Evolutionary conservation across 805 yeast genomes (phyloP).

Genomic region (Peterozyma xylosa): DNA sequence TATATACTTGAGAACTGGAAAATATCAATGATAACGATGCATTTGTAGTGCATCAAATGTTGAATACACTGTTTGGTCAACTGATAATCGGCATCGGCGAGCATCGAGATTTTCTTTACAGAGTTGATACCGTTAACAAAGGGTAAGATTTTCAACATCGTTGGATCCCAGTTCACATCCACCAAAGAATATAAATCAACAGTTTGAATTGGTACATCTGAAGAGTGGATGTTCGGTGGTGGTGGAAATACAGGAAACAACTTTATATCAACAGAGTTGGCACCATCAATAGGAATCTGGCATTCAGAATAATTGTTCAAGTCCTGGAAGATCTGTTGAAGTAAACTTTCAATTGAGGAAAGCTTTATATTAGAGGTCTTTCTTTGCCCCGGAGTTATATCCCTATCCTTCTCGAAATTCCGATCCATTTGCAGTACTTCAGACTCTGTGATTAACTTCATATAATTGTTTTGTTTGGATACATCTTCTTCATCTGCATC

Average conservation of each 20-base stretch:
- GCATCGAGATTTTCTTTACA: constrained; percentile 62
- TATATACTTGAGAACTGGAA: constrained; percentile 86
- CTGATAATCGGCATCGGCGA: constrained; percentile 74
- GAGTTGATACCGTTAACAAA: constrained; percentile 86
- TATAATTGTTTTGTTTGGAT: constrained; percentile 16
- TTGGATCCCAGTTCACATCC: constrained; percentile 96
- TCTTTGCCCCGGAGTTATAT: constrained; percentile 15
- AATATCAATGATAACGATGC: constrained; percentile 75
- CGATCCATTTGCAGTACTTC: constrained; percentile 8
- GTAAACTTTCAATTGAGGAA: constrained; percentile 60
- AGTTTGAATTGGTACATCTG: constrained; percentile 88
- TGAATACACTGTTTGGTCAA: constrained; percentile 83
- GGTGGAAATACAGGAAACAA: constrained; percentile 84
- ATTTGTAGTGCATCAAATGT: constrained; percentile 83
- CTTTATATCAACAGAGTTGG: constrained; percentile 88
- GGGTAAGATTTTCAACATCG: constrained; percentile 83
- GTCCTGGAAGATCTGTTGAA: constrained; percentile 91
- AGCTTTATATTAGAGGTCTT: constrained; percentile 16
- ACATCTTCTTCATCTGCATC: not conserved
- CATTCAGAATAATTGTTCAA: constrained; percentile 94
- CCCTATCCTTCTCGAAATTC: not conserved
- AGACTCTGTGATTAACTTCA: constrained; percentile 21
- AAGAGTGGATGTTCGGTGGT: constrained; percentile 68
- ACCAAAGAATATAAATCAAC: constrained; percentile 66
- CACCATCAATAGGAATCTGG: constrained; percentile 83